Base-by-base conservation (phyloP, 345 rosid genomes). In the Eutrema heterophyllum region DNA sequence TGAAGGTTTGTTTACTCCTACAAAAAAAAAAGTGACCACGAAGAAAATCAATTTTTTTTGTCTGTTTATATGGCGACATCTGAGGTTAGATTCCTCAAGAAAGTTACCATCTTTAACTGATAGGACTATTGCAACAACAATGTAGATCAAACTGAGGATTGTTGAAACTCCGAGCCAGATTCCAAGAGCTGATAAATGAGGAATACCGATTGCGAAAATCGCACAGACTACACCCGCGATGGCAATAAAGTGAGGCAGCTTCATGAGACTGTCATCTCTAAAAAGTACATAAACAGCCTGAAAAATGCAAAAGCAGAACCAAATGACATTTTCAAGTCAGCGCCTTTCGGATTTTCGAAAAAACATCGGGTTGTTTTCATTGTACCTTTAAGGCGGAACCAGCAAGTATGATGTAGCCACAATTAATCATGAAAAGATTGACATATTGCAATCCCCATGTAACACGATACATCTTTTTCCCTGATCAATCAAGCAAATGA, bases 151-250 rank as follows among this genome's bases (percentile, higher is more conserved):
- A 55, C 86, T 86, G 40, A 92, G 74, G 54, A 92, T 26, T 10
- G 99, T 86, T 32, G 99, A 95, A 72, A 90, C 69, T 56, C 89
- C 97, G 0, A 95, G 80, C 97, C 97, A 95, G 48, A 87, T 21
- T 78, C 97, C 80, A 26, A 95, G 84, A 61, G 97, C 89, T 40
- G 97, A 95, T 60, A 92, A 80, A 82, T 90, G 90, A 56, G 99
- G 97, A 55, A 83, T 86, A 32, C 87, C 81, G 1, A 94, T 81
- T 61, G 97, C 99, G 53, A 95, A 95, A 74, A 87, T 59, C 33
- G 77, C 78, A 70, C 89, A 87, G 0, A 79, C 82, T 67, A 81
- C 38, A 59, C 92, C 92, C n/a, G 88, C 71, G 29, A 85, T 84
- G 38, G 81, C 83, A 30, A 85, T 85, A 48, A 61, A 87, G 66